Conservation (phyloP, 2,329 filamentous ascomycete genomes). For the Dactylonectria macrodidyma region DNA sequence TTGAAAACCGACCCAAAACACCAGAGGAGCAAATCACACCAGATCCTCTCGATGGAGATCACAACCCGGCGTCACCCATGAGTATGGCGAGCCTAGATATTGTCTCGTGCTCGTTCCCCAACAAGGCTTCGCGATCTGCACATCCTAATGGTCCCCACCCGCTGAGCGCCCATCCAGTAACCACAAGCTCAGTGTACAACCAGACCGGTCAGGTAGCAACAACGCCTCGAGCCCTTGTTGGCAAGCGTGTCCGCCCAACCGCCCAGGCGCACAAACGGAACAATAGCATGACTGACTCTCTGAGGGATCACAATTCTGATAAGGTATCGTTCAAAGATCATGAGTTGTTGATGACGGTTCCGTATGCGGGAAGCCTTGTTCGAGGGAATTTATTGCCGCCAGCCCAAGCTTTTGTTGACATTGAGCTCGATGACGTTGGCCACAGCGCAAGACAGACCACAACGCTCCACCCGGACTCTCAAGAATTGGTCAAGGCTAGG, state of each 20-base stretch:
- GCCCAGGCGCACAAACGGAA: constrained; percentile 81
- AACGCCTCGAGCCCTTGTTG: constrained; percentile 70
- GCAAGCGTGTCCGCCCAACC: constrained; percentile 71
- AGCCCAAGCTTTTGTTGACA: constrained; percentile 83
- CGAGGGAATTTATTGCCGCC: constrained; percentile 89
- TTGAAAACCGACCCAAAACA: constrained; percentile 63
- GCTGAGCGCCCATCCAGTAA: constrained; percentile 70
- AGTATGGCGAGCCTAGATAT: constrained; percentile 74
- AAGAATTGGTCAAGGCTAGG: constrained; percentile 60
- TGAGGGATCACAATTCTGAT: constrained; percentile 76
- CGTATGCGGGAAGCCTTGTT: constrained; percentile 87
- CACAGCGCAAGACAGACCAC: constrained; percentile 68
- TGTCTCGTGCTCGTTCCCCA: constrained; percentile 75
- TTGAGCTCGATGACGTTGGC: constrained; percentile 67
- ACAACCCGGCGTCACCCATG: constrained; percentile 61
- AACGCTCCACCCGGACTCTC: constrained; percentile 60
- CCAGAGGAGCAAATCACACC: constrained; percentile 56
- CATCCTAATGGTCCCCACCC: constrained; percentile 59
- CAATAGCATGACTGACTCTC: constrained; percentile 88
- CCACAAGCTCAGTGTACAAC: constrained; percentile 64
- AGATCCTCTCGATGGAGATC: constrained; percentile 37
- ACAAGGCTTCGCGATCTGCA: constrained; percentile 61
- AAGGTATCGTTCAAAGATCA: constrained; percentile 67
- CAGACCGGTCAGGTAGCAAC: constrained; percentile 67
- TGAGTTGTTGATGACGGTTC: constrained; percentile 73